Base-by-base conservation (phyloP, 2,329 filamentous ascomycete species). In the Fusarium aywerte region DNA sequence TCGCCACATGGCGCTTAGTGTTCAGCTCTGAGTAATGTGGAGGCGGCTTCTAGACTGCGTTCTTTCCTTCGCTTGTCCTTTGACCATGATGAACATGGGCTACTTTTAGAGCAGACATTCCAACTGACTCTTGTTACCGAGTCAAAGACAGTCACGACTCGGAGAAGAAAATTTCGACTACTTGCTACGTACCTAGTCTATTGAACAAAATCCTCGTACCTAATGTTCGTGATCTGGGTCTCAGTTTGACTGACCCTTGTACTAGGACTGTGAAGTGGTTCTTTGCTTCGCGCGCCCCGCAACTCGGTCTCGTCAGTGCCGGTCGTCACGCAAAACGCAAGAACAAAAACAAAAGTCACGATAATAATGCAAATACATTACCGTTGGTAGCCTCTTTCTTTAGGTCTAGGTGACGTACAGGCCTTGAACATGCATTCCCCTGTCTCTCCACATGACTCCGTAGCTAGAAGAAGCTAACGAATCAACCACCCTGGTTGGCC, bases 41-140 rank as follows among this genome's bases (percentile, higher is more conserved):
- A 44, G 61, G 36, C 65, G 61, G 36, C 65, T 62, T 60, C 65
- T 57, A 51, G 64, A 65, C 64, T 64, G 23, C n/a, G 32, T 48
- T 48, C 32, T 48, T 36, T 20, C 45, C 25, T 52, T 62, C 47
- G 44, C 58, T 48, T 52, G 53, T 35, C 20, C 42, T 32, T 48
- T 47, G 42, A 40, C 1, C 21, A n/a, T n/a, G 23, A 61, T 29
- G 40, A 40, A 40, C 25, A 10, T 40, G 33, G 40, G 33, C 38
- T 51, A 40, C 40, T 39, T 47, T 52, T 49, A 40, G 43, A 39
- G 47, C 36, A 62, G 21, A 48, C 55, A 58, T 55, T 53, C 59
- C 70, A 72, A 67, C 69, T 69, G 70, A 72, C 69, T 67, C 47
- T 32, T 31, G 49, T 47, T 59, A 60, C 68, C 59, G 49, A 36